A percentile compares a stretch with the other conserved stretches of the same genome.
Evolutionary conservation across 768 basidiomycete species (phyloP).

Genomic region (Mycena polygramma): DNA sequence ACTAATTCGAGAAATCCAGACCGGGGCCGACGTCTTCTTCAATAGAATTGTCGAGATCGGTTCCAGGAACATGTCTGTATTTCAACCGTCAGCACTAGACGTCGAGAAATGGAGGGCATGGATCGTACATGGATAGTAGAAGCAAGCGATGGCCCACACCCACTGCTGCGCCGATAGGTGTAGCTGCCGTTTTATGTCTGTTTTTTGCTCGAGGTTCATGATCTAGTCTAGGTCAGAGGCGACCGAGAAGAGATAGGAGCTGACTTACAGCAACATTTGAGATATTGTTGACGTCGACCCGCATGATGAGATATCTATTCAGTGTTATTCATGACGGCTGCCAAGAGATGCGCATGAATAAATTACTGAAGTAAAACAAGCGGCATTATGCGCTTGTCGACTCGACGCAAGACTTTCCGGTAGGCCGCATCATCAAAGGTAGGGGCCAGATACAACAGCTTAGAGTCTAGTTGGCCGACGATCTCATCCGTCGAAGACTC

Average conservation of each 20-base stretch:
- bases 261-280: slow-evolving; percentile 36
- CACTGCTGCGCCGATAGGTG: slow-evolving; percentile 39
- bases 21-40: slow-evolving; percentile 38
- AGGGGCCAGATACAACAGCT: slow-evolving; percentile 10
- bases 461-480: slow-evolving; percentile 21
- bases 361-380: slow-evolving; percentile 36
- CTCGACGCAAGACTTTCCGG: slow-evolving; percentile 29
- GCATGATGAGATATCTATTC: slow-evolving; percentile 39
- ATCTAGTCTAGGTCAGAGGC: slow-evolving; percentile 22
- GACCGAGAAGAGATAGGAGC: neutral
- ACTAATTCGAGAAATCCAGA: slow-evolving; percentile 26
- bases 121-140: slow-evolving; percentile 38
- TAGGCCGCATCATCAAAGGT: slow-evolving; percentile 23
- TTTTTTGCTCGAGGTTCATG: slow-evolving; percentile 38
- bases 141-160: slow-evolving; percentile 42
- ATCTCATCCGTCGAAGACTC: slow-evolving; percentile 15
- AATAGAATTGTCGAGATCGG: slow-evolving; percentile 38
- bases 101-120: neutral
- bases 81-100: neutral
- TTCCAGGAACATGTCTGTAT: slow-evolving; percentile 35
- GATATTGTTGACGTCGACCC: slow-evolving; percentile 41
- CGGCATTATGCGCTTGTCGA: slow-evolving; percentile 28
- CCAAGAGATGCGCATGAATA: neutral
- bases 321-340: neutral
- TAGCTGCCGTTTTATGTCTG: slow-evolving; percentile 38